phyloP scores from a whole-genome alignment of 2,329 filamentous ascomycete genomes.

The Lachnellula arida region DNA sequence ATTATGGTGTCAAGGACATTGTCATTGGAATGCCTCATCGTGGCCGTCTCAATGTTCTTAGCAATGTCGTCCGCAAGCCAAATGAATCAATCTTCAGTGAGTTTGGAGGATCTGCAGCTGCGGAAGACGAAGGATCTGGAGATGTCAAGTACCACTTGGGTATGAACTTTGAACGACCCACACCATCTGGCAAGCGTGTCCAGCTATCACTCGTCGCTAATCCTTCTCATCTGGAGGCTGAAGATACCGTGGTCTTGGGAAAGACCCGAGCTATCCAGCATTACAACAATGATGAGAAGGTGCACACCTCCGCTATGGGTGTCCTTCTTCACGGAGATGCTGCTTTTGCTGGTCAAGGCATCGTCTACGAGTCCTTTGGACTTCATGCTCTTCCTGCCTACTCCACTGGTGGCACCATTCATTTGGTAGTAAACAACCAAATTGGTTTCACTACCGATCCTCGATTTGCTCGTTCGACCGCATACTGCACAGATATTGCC shows the following conservation, averaged over 20 bases:
- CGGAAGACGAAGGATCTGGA: conserved; percentile 91
- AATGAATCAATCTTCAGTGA: conserved; percentile 99
- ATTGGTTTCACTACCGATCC: conserved; percentile 99
- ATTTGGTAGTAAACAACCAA: conserved; percentile 98
- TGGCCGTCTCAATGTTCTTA: conserved; percentile 94
- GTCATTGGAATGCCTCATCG: conserved; percentile 99
- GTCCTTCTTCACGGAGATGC: conserved; percentile 96
- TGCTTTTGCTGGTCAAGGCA: conserved; percentile 91
- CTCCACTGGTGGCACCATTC: conserved; percentile 94
- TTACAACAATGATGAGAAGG: conserved; percentile 95
- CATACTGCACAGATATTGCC: conserved; percentile 98
- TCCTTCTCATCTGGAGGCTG: conserved; percentile 94
- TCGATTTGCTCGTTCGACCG: conserved; percentile 92
- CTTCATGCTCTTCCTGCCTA: conserved; percentile 95
- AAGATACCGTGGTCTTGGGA: conserved; percentile 94
- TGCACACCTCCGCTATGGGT: conserved; percentile 87
- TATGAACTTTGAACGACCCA: conserved; percentile 99
- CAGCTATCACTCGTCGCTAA: conserved; percentile 98
- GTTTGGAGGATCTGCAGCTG: conserved; percentile 82
- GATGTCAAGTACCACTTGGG: conserved; percentile 99
- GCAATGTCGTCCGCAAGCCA: conserved; percentile 97
- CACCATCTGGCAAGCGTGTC: conserved; percentile 97
- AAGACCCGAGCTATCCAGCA: conserved; percentile 98
- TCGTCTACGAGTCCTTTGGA: conserved; percentile 97
- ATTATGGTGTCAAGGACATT: conserved; percentile 98